Evolutionary conservation across 345 rosid species (phyloP).

Genomic region (Eucalyptus marginata): DNA sequence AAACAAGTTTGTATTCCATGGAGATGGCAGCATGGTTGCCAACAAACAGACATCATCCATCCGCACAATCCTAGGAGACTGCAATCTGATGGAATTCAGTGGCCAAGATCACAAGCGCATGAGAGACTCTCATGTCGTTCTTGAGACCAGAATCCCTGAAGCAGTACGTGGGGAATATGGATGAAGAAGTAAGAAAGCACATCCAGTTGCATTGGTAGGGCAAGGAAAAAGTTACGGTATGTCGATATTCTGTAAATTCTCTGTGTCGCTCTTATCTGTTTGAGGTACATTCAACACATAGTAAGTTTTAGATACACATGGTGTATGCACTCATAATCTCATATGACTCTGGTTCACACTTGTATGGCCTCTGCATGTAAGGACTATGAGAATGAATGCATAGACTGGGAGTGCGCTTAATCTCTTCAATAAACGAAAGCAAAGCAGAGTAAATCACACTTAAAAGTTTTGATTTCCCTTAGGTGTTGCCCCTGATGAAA

Average conservation of each 20-base stretch:
- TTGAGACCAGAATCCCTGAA: slow-evolving; percentile 15
- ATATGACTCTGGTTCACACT: background rate
- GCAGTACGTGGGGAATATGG: slow-evolving; percentile 18
- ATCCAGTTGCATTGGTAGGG: slow-evolving; percentile 17
- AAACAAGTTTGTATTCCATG: background rate
- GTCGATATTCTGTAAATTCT: background rate
- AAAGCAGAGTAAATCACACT: background rate
- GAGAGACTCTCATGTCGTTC: slow-evolving; percentile 14
- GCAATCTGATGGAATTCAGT: slow-evolving; percentile 8
- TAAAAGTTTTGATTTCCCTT: background rate
- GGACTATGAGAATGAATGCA: background rate
- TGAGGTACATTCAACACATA: background rate
- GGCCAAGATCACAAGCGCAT: slow-evolving; percentile 19
- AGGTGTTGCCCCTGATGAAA: slow-evolving; percentile 23
- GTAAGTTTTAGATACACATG: background rate
- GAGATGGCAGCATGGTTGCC: no score
- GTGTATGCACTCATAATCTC: background rate
- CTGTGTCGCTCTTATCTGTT: background rate
- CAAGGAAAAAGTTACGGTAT: slow-evolving; percentile 9
- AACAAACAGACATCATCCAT: no score
- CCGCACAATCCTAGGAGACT: no score
- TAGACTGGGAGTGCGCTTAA: background rate
- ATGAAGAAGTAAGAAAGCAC: slow-evolving; percentile 11
- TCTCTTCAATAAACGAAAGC: background rate
- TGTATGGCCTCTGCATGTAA: background rate